These are phyloP conservation scores for Blastomyces percursus DNA, from an alignment of 2,329 filamentous ascomycete species.

Conservation along the genomic window DNA sequence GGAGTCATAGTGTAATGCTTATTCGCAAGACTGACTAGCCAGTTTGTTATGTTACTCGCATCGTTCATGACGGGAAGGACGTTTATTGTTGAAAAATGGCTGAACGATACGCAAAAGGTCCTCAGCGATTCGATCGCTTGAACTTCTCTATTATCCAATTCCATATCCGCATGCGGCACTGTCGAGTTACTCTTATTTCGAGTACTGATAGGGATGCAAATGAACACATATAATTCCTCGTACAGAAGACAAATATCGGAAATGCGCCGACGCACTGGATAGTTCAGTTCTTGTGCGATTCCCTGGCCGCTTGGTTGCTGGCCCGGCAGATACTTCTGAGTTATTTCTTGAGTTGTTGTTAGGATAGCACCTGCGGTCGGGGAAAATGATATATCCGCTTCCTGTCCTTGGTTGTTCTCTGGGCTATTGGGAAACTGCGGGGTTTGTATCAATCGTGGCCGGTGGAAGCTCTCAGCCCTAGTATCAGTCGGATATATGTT, in stretches of 20 bases:
- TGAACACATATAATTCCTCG: conserved; percentile 55
- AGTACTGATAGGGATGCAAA: conserved; percentile 35
- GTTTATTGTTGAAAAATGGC: conserved; percentile 4
- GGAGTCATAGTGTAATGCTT: conserved; percentile 26
- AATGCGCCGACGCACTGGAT: conserved; percentile 47
- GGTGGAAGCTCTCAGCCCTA: not conserved
- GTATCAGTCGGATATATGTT: not conserved
- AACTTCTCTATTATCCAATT: conserved; percentile 11
- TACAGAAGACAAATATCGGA: conserved; percentile 48
- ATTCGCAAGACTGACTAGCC: conserved; percentile 45
- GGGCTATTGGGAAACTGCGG: conserved; percentile 31
- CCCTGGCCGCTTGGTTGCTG: conserved; percentile 26
- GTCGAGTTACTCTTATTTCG: conserved; percentile 14
- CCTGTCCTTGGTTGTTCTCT: conserved; percentile 11
- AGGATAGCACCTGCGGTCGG: conserved; percentile 57
- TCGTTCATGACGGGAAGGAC: conserved; percentile 10
- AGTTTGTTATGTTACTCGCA: conserved; percentile 41
- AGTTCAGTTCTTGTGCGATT: conserved; percentile 15
- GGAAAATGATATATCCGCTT: conserved; percentile 60
- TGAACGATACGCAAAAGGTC: conserved; percentile 20
- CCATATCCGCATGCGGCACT: not conserved
- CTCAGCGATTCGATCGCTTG: conserved; percentile 15
- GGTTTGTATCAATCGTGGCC: conserved; percentile 25
- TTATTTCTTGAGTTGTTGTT: conserved; percentile 59
- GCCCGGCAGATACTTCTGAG: conserved; percentile 60